Conservation (phyloP, 1,284 basidiomycete species). For the Ustilago esculenta region DNA sequence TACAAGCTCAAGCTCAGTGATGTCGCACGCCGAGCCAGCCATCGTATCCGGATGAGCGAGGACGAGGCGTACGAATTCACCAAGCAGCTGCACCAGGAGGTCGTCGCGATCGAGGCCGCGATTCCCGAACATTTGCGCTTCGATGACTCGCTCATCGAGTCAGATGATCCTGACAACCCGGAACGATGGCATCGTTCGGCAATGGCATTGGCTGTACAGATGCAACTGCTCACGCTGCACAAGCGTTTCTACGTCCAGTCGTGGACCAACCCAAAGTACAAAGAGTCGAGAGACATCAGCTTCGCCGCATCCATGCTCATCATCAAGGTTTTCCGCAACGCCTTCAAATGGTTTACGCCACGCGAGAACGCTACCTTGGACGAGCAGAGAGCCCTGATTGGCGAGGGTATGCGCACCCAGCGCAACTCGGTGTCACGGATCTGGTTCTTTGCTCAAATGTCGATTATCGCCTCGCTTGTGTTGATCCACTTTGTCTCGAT, state of each 20-base stretch:
- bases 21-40: slow-evolving; percentile 47
- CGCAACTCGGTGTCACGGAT: slow-evolving; percentile 42
- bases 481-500: slow-evolving; percentile 58
- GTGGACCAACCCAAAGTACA: slow-evolving; percentile 54
- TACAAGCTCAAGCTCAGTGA: slow-evolving; percentile 45
- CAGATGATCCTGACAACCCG: slow-evolving; percentile 21
- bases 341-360: slow-evolving; percentile 57
- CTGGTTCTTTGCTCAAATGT: slow-evolving; percentile 59
- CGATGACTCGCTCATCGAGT: slow-evolving; percentile 46
- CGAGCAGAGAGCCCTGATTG: slow-evolving; percentile 38
- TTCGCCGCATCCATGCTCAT: slow-evolving; percentile 51
- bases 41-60: slow-evolving; percentile 44
- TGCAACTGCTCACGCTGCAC: slow-evolving; percentile 44
- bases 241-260: slow-evolving; percentile 62
- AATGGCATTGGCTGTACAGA: slow-evolving; percentile 34
- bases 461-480: slow-evolving; percentile 52
- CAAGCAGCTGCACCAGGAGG: slow-evolving; percentile 52
- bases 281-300: slow-evolving; percentile 56
- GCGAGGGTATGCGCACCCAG: slow-evolving; percentile 42
- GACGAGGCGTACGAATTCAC: slow-evolving; percentile 51
- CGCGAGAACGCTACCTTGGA: slow-evolving; percentile 34
- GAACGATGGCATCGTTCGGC: slow-evolving; percentile 34
- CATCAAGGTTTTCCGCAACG: slow-evolving; percentile 54
- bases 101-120: slow-evolving; percentile 36
- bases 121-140: slow-evolving; percentile 45